Base-by-base conservation (phyloP, 805 yeast genomes). In the Phaffomyces thermotolerans region DNA sequence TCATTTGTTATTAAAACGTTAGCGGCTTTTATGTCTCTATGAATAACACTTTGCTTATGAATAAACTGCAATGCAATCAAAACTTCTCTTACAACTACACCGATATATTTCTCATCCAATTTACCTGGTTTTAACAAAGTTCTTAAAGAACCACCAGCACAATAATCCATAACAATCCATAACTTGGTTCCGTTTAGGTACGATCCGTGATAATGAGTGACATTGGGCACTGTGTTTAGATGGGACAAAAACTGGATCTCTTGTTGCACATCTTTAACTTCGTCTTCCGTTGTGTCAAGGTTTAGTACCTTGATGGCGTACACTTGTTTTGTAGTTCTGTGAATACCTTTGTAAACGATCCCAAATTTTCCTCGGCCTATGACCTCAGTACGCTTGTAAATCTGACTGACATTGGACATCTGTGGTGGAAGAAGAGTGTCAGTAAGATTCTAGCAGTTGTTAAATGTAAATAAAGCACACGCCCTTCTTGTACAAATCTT, bases 301-400 rank as follows among this genome's bases (percentile, higher is more conserved):
- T 91, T 89, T 48, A 93, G 71, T 10, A 91, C 93, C 60, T 93
- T 93, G 59, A 93, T 89, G 24, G 99, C 99, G 45, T 86, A 91
- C 2, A 87, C 77, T 50, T 81, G 82, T 51, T 79, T 80, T 7
- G 95, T 82, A 44, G 76, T 75, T 34, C 75, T 64, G 55, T 82
- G 76, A 42, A 74, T 68, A 18, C 95, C 99, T 61, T 89, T 90
- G 64, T 91, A 93, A 5, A 93, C 99, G 23, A 90, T 82, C 37
- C 99, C 99, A 64, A 93, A 93, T 67, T 89, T 93, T 20, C 99
- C 99, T 46, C 95, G 75, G 8, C 99, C 99, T 13, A 95, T 84
- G 30, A 89, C 81, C 64, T 93, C 97, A 13, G 91, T 82, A 38
- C 96, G 74, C 56, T 83, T 81, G 65, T 81, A 89, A 43, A 75